Conservation (phyloP, 805 yeast species). For the Metschnikowia matae region DNA sequence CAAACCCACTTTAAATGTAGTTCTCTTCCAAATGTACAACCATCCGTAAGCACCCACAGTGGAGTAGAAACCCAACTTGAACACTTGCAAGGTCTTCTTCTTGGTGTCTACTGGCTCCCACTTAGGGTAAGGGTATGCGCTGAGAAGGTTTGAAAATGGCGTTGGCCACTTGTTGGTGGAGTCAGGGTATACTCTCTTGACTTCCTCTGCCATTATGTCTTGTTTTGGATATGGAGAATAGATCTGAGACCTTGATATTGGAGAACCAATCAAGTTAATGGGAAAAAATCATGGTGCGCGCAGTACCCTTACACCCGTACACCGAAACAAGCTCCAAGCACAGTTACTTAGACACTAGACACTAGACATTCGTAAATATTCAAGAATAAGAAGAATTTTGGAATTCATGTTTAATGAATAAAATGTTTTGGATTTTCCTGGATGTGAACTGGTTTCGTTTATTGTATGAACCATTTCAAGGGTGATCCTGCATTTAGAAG, state of each 20-base stretch:
- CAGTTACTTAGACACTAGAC: too few species aligned
- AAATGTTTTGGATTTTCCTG: too few species aligned
- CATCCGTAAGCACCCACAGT: constrained; percentile 46
- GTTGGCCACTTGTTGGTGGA: constrained; percentile 39
- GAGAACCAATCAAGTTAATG: constrained; percentile 14
- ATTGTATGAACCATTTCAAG: too few species aligned
- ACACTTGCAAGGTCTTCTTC: constrained; percentile 45
- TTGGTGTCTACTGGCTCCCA: constrained; percentile 57
- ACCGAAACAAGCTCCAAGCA: background rate
- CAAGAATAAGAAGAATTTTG: too few species aligned
- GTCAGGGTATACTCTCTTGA: constrained; percentile 26
- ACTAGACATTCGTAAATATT: too few species aligned
- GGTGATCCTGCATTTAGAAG: too few species aligned
- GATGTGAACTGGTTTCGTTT: too few species aligned
- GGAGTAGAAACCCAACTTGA: constrained; percentile 45
- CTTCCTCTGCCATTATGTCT: constrained; percentile 22
- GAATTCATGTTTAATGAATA: too few species aligned
- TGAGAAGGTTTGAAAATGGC: constrained; percentile 37
- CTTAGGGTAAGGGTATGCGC: constrained; percentile 40
- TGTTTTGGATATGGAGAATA: background rate
- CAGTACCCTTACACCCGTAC: constrained; percentile 12
- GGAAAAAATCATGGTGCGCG: constrained; percentile 11
- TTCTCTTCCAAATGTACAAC: constrained; percentile 42
- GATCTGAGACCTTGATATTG: background rate
- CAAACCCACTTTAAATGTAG: constrained; percentile 38